These are phyloP conservation scores for Gossypium schwendimanii DNA, from an alignment of 441 rosid species.

Conservation along the genomic window DNA sequence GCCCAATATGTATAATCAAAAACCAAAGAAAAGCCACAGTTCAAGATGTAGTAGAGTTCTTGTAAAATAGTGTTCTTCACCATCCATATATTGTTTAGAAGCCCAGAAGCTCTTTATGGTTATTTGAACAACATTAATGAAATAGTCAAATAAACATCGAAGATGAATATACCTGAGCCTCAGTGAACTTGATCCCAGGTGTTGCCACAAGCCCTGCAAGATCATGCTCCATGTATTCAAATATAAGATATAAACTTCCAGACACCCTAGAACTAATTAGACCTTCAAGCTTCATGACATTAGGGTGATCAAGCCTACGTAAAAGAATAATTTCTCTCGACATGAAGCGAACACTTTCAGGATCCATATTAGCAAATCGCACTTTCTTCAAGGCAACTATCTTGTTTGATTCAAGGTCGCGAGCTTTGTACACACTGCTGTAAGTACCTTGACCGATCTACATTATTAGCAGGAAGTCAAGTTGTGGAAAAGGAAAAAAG, in stretches of 20 bases:
- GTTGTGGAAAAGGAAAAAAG: not conserved
- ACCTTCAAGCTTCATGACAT: constrained; percentile 60
- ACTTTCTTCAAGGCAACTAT: constrained; percentile 61
- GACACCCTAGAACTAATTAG: constrained; percentile 55
- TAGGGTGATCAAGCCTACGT: constrained; percentile 58
- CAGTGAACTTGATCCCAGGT: constrained; percentile 49
- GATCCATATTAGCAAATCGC: constrained; percentile 55
- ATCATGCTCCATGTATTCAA: constrained; percentile 67
- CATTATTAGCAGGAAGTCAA: constrained; percentile 7
- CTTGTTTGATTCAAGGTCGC: constrained; percentile 48
- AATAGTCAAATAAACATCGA: not conserved
- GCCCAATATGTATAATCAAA: not conserved
- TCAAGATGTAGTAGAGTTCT: not conserved
- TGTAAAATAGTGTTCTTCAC: not conserved
- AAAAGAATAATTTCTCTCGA: constrained; percentile 55
- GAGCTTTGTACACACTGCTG: constrained; percentile 56
- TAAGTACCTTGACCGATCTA: constrained; percentile 70
- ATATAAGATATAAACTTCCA: constrained; percentile 54
- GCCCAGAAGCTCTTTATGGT: not conserved
- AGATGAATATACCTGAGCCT: constrained; percentile 37
- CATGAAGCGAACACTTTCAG: constrained; percentile 62
- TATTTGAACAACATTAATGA: not conserved
- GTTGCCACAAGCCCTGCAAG: constrained; percentile 48
- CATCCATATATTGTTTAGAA: not conserved
- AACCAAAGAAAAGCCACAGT: not conserved